Base-by-base conservation (phyloP, 371 early-diverging fungal genomes). In the Chytridium lagenaria region DNA sequence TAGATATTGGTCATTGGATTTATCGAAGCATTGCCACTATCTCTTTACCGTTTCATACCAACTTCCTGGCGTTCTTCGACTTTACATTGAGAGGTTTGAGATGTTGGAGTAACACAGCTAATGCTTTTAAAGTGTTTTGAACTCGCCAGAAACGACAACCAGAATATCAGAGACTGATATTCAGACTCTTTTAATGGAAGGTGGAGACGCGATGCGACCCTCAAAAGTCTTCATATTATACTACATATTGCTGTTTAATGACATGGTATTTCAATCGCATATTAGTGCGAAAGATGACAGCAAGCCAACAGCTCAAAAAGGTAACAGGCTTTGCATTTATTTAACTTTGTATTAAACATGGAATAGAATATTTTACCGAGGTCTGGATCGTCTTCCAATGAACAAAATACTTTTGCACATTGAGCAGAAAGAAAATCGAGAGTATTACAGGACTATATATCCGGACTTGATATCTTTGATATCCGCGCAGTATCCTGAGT, bases 381-480 rank as follows among this genome's bases (percentile, higher is more conserved):
- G 63, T 86, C 65, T 83, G 50, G 84, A 85, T 65, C 37, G 59
- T 19, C 70, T 87, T 12, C 86, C 86, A 0, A 77, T 84, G 19
- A 74, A 80, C 23, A 61, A 61, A 23, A 34, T 61, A 3, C 61
- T 61, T 26, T 23, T 61, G 3, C 34, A 34, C 61, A 34, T 61
- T 5, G 61, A 61, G 36, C 34, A 36, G 12, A 61, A 61, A 61
- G 10, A 61, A 3, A 61, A 61, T 23, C 30, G 61, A 7, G 61
- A 61, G 12, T 26, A 34, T 12, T 61, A 15, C 26, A 7, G 36
- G 12, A 33, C 61, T 10, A 61, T 61, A 26, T 83, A 79, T 70
- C 85, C 86, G 1, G 83, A 83, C 44, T 68, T 85, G 5, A 65
- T 80, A n/a, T 78, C 84, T 28, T 78, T 85, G 76, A 80, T 82